phyloP scores from a whole-genome alignment of 75 land plant genomes.

The Selaginella tamariscina region DNA sequence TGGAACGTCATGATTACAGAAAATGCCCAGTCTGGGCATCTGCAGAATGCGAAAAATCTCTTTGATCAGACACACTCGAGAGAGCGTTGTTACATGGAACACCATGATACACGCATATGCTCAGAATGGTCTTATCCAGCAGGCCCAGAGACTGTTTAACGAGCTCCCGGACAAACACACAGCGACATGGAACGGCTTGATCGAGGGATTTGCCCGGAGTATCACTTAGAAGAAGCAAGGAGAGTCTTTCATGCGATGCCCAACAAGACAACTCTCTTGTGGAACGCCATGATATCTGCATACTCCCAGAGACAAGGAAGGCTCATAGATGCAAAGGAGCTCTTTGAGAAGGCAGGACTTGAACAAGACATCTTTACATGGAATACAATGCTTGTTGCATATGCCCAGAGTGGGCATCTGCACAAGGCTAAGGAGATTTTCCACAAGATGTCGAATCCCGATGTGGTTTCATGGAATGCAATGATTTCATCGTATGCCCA shows the following conservation, averaged over 20 bases:
- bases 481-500: neutral
- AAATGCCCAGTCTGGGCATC: neutral
- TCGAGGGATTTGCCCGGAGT: neutral
- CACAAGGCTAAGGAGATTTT: neutral
- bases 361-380: neutral
- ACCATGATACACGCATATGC: neutral
- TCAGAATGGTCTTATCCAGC: neutral
- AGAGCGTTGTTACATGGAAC: neutral
- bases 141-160: neutral
- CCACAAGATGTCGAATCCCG: neutral
- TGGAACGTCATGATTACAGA: neutral
- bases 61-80: neutral
- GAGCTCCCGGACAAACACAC: neutral
- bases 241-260: slow-evolving; percentile 2
- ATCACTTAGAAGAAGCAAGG: neutral
- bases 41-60: neutral
- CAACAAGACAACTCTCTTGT: neutral
- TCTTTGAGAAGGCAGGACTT: neutral
- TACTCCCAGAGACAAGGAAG: neutral
- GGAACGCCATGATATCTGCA: slow-evolving; percentile 4
- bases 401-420: neutral
- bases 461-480: neutral
- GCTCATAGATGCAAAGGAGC: neutral
- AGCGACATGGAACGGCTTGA: neutral
- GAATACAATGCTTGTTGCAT: neutral